A percentile compares a stretch with the other conserved stretches of the same genome.
Evolutionary conservation across 2,329 filamentous ascomycete genomes (phyloP).

Genomic region (Fusarium begoniae): DNA sequence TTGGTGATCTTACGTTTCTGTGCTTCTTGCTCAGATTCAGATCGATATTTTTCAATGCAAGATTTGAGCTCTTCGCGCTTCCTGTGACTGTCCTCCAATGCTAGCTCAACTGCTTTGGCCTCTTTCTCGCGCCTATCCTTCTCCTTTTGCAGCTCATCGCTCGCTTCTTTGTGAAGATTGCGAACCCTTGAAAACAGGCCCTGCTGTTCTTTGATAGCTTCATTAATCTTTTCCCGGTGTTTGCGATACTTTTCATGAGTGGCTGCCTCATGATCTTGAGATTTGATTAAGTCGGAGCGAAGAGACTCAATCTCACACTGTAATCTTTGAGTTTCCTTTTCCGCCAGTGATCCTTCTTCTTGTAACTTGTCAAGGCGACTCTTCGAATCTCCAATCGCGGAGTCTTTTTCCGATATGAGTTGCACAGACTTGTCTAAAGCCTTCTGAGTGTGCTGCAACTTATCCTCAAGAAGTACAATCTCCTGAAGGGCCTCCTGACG

Average conservation of each 20-base stretch:
- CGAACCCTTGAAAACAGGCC: constrained; percentile 50
- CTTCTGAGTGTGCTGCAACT: constrained; percentile 30
- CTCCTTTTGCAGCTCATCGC: constrained; percentile 48
- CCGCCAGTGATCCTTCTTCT: constrained; percentile 37
- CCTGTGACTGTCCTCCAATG: constrained; percentile 42
- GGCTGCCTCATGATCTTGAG: constrained; percentile 28
- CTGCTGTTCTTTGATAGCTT: constrained; percentile 58
- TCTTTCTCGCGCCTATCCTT: constrained; percentile 37
- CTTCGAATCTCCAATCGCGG: constrained; percentile 38
- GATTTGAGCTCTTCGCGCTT: constrained; percentile 47
- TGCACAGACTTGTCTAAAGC: constrained; percentile 29
- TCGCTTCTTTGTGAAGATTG: constrained; percentile 46
- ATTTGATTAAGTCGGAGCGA: constrained; percentile 38
- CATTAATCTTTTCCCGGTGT: constrained; percentile 54
- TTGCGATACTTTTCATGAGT: constrained; percentile 48
- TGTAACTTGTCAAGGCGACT: constrained; percentile 39
- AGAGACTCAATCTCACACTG: constrained; percentile 42
- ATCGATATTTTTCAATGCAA: constrained; percentile 44
- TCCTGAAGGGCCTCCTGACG: constrained; percentile 38
- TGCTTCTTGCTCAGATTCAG: constrained; percentile 32
- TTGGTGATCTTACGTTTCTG: constrained; percentile 36
- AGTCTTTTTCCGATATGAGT: constrained; percentile 34
- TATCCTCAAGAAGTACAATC: constrained; percentile 40
- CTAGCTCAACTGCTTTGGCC: constrained; percentile 38
- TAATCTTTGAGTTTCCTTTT: constrained; percentile 40